A percentile compares a stretch with the other conserved stretches of the same genome.
Evolutionary conservation across 768 basidiomycete species (phyloP).

Genomic region (Pholiota molesta): DNA sequence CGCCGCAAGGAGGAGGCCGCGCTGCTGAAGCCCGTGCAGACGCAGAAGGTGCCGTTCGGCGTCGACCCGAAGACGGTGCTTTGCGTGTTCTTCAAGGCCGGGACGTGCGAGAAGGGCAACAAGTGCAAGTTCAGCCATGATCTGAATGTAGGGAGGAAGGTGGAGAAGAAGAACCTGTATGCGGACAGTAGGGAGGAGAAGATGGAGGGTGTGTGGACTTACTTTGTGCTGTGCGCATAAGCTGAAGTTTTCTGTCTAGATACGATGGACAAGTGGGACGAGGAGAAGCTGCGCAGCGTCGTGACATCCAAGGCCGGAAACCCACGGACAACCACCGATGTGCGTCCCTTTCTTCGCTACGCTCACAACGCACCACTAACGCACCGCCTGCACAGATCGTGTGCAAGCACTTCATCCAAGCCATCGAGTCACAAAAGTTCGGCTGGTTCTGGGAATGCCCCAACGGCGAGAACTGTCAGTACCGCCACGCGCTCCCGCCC

Average conservation of each 20-base stretch:
- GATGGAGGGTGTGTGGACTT: slow-evolving; percentile 60
- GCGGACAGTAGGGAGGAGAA: slow-evolving; percentile 87
- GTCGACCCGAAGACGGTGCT: slow-evolving; percentile 96
- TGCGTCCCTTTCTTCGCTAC: slow-evolving; percentile 33
- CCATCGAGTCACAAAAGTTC: slow-evolving; percentile 91
- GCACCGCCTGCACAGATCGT: slow-evolving; percentile 67
- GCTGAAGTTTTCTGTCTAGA: slow-evolving; percentile 49
- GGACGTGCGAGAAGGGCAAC: slow-evolving; percentile 89
- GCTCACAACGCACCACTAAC: neutral
- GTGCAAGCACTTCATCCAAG: slow-evolving; percentile 96
- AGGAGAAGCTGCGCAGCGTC: slow-evolving; percentile 89
- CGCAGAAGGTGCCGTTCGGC: slow-evolving; percentile 90
- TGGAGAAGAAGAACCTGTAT: slow-evolving; percentile 95
- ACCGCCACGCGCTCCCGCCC: slow-evolving; percentile 93
- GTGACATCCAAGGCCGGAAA: slow-evolving; percentile 88
- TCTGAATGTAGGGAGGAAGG: slow-evolving; percentile 84
- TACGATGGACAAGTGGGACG: slow-evolving; percentile 98
- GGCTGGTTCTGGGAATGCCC: slow-evolving; percentile 98
- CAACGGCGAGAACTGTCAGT: slow-evolving; percentile 87
- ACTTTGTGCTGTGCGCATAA: neutral
- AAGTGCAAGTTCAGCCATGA: slow-evolving; percentile 99
- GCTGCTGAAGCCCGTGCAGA: slow-evolving; percentile 77
- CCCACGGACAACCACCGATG: slow-evolving; percentile 90
- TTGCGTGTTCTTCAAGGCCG: slow-evolving; percentile 92
- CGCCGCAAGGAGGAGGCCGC: slow-evolving; percentile 84